These are phyloP conservation scores for Paradendryphiella salina DNA, from an alignment of 2,329 filamentous ascomycete genomes.

Conservation along the genomic window DNA sequence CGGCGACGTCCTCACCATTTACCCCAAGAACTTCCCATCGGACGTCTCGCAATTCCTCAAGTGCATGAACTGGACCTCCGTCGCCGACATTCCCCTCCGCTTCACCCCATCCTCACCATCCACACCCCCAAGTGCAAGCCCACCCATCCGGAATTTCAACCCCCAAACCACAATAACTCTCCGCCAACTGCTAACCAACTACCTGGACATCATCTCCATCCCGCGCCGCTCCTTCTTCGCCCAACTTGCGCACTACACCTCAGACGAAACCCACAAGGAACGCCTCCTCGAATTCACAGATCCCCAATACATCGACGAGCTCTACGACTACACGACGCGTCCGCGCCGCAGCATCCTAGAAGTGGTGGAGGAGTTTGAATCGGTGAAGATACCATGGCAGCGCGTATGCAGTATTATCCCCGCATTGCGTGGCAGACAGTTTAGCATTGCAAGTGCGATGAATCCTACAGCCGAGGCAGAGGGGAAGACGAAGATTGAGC, in stretches of 20 bases:
- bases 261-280: conserved; percentile 72
- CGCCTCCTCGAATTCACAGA: conserved; percentile 82
- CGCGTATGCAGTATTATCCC: conserved; percentile 76
- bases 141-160: conserved; percentile 48
- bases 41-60: conserved; percentile 80
- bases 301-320: conserved; percentile 80
- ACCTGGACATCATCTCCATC: conserved; percentile 87
- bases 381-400: conserved; percentile 77
- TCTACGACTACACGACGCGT: conserved; percentile 93
- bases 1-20: conserved; percentile 79
- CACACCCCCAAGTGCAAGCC: conserved; percentile 42
- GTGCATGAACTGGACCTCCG: conserved; percentile 74
- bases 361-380: conserved; percentile 86
- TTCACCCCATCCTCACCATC: conserved; percentile 49
- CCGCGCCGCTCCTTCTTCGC: conserved; percentile 86
- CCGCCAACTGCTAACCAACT: conserved; percentile 74
- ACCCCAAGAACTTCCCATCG: conserved; percentile 80
- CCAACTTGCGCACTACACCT: conserved; percentile 73
- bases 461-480: conserved; percentile 8
- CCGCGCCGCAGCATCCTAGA: conserved; percentile 90
- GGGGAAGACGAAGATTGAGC: conserved; percentile 61
- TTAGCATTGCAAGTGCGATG: conserved; percentile 84
- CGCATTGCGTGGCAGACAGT: conserved; percentile 82
- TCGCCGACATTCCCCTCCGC: conserved; percentile 71
- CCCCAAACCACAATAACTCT: conserved; percentile 60